A percentile compares a stretch with the other conserved stretches of the same genome.
Conservation (phyloP, 208 protist species). For the Strigomonas galati region DNA sequence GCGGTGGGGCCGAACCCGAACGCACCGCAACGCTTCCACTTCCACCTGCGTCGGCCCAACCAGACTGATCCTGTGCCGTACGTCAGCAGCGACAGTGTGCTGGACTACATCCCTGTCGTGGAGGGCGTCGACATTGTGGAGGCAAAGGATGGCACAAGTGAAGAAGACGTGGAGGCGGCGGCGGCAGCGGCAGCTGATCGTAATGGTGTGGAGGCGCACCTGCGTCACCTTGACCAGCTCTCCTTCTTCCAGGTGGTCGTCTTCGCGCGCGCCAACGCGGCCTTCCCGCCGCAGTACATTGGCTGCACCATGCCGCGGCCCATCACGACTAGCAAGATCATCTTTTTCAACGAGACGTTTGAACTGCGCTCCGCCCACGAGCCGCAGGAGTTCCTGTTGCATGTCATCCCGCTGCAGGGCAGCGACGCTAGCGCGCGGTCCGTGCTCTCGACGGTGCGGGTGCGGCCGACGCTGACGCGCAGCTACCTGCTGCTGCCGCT, state of each 20-base stretch:
- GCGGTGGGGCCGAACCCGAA: neutral
- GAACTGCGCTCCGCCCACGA: slow-evolving; percentile 62
- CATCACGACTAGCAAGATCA: slow-evolving; percentile 40
- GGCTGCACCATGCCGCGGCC: slow-evolving; percentile 57
- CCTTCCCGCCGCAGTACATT: slow-evolving; percentile 67
- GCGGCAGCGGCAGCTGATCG: neutral
- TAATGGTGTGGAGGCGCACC: neutral
- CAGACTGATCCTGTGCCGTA: slow-evolving; percentile 26
- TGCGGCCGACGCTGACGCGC: slow-evolving; percentile 49
- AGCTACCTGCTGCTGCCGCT: slow-evolving; percentile 56
- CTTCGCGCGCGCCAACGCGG: slow-evolving; percentile 50
- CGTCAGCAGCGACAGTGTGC: slow-evolving; percentile 32
- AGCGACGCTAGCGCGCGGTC: slow-evolving; percentile 19
- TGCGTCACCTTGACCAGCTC: slow-evolving; percentile 17
- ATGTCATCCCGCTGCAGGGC: slow-evolving; percentile 56
- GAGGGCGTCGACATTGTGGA: slow-evolving; percentile 36
- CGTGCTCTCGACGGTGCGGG: slow-evolving; percentile 55
- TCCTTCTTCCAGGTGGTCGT: slow-evolving; percentile 61
- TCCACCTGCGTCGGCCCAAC: slow-evolving; percentile 40
- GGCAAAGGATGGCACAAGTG: neutral
- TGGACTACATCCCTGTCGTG: slow-evolving; percentile 53
- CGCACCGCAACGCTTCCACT: slow-evolving; percentile 27
- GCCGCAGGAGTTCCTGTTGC: slow-evolving; percentile 72
- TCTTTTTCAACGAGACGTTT: slow-evolving; percentile 84
- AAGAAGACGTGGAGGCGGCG: neutral